Evolutionary conservation across 768 basidiomycete species (phyloP), one percentile per base, ranked within the genome.

Genomic region (Boletus reticulatus): DNA sequence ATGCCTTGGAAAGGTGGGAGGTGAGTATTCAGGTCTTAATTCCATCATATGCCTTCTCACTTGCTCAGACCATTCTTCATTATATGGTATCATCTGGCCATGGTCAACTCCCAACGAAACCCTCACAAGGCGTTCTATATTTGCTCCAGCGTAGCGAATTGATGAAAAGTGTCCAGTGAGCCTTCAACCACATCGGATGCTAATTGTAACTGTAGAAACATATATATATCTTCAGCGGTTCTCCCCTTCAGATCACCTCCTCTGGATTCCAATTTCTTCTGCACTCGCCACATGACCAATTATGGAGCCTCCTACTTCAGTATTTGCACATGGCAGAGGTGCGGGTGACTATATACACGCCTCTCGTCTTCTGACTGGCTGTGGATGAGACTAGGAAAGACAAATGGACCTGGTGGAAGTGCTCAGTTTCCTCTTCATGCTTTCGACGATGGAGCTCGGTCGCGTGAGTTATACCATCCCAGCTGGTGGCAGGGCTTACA

Each of bases 61-160:
- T 37, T 39, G 29, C 50, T 17, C 38, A 98, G 94, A 94, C 93
- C 0, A 96, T 98, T 64, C 79, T 98, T 43, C 94, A 98, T 72
- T 98, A 92, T 67, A 97, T 99, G 94, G 97, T 99, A 4, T 94
- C 92, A 10, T 96, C 90, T 32, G 91, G 86, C 13, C 84, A 83
- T 29, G 91, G 85, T n/a, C 84, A 89, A 67, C 76, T 81, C 37
- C 83, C 89, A 24, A 75, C 85, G 9, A 84, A 82, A 67, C 93
- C 94, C 7, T 90, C 90, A 1, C 83, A 85, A 58, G 89, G 87
- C 19, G 94, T 98, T 14, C 76, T 96, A 10, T 88, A 84, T 65
- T 79, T 98, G 8, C 78, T 99, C 3, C 80, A 90, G 63, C 78
- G 86, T 39, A 94, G 92, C 68, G 89, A 89, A 17, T 77, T 99